These are phyloP conservation scores for Paxillus ammoniavirescens DNA, from an alignment of 768 basidiomycete species.

Conservation along the genomic window DNA sequence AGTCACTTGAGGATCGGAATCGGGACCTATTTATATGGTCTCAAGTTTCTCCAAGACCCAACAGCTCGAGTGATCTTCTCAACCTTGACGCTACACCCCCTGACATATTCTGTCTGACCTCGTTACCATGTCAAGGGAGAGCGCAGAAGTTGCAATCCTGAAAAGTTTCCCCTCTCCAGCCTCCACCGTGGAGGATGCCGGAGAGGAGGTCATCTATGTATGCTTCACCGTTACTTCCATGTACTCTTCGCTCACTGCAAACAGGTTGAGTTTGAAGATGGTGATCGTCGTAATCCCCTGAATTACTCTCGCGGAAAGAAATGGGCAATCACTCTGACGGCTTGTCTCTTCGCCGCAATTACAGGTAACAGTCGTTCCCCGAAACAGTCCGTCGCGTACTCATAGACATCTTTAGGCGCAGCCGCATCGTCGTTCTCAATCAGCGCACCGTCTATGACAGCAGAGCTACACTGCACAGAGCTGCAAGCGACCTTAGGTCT, in stretches of 20 bases:
- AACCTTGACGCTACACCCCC: not conserved
- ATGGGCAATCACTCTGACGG: slow-evolving; percentile 39
- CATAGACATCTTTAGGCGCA: slow-evolving; percentile 38
- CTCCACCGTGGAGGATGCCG: not conserved
- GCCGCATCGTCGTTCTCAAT: slow-evolving; percentile 50
- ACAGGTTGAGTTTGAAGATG: slow-evolving; percentile 40
- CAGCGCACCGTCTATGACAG: slow-evolving; percentile 54
- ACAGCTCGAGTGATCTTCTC: not conserved
- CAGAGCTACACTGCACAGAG: slow-evolving; percentile 40
- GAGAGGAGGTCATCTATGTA: slow-evolving; percentile 14
- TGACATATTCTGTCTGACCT: not conserved
- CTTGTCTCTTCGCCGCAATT: slow-evolving; percentile 25
- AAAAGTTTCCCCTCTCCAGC: not conserved
- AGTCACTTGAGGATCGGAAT: not conserved
- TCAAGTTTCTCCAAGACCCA: not conserved
- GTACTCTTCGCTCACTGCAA: not conserved
- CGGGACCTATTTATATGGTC: slow-evolving; percentile 14
- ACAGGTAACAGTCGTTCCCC: slow-evolving; percentile 9
- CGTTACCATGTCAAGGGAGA: slow-evolving; percentile 12
- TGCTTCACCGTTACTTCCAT: not conserved
- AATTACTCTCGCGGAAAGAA: slow-evolving; percentile 38
- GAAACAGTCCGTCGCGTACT: not conserved
- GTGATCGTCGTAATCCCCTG: slow-evolving; percentile 38
- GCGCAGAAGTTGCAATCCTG: not conserved
- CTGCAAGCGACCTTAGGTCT: slow-evolving; percentile 48